Evolutionary conservation across 257 asterid genomes (phyloP), one percentile per base, ranked within the genome.

Genomic region (Penstemon barbatus): DNA sequence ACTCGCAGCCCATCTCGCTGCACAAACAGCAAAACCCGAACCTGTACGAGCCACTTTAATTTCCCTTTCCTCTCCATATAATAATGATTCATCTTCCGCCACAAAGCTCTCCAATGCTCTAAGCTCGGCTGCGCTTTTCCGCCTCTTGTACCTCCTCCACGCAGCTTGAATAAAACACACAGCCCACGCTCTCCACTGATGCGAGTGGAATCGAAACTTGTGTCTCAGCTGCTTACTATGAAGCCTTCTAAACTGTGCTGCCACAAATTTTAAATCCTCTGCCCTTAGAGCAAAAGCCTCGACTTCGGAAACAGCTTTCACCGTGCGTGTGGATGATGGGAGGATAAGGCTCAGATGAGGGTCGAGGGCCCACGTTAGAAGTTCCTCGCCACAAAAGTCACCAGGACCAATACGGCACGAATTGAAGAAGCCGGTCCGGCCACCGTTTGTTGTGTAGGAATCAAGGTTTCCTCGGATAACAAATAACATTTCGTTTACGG

Each of bases 101-200:
- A 3, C 76, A 2, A 48, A 49, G 45, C 74, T 77, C 81, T 87
- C 95, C 39, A 78, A 36, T 1, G 85, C 91, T 66, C 76, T 67
- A 3, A 88, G 86, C 75, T 86, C 83, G 1, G 88, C 83, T 13
- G 68, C 81, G 33, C 69, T 66, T 81, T 70, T 83, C 52, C 89
- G 82, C 52, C 74, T 90, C 73, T 81, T 86, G 57, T 80, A 81
- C 72, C 98, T 75, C 54, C 97, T 81, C 97, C 97, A 92, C 0
- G 98, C 98, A 0, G 96, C 91, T 52, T 92, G 98, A 6, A 92
- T 57, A 36, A 92, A 92, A 66, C 97, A 85, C 1, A 90, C 96
- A 0, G 96, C 90, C 98, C 98, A 92, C 13, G 88, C 82, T 33
- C 98, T 75, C 98, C 98, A 92, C 19, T 92, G 98, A 79, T 92